phyloP scores from a whole-genome alignment of 2,329 filamentous ascomycete genomes.

The Claviceps pusilla region DNA sequence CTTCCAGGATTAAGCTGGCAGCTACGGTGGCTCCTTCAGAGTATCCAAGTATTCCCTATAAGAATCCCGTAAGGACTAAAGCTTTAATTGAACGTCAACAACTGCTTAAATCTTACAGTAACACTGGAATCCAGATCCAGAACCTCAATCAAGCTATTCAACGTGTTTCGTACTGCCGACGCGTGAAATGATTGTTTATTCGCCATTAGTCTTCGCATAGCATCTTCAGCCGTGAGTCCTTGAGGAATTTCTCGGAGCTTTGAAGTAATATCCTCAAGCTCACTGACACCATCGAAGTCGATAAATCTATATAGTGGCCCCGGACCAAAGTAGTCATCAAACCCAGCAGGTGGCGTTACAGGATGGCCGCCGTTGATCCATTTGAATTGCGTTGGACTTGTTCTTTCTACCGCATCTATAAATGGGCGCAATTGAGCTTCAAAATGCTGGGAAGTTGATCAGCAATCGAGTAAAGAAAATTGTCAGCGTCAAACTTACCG shows the following conservation, averaged over 20 bases:
- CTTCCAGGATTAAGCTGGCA: slow-evolving; percentile 32
- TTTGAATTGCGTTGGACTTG: background rate
- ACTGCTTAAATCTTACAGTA: background rate
- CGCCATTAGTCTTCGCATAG: background rate
- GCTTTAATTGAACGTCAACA: background rate
- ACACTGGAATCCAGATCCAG: slow-evolving; percentile 2
- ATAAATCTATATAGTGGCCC: slow-evolving; percentile 1
- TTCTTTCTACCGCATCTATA: background rate
- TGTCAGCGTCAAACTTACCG: background rate
- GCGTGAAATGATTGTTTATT: background rate
- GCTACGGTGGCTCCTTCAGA: slow-evolving; percentile 42
- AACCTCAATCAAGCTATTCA: background rate
- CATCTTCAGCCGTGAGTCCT: background rate
- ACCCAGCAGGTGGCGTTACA: background rate
- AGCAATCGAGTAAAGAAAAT: background rate
- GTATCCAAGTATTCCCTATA: slow-evolving; percentile 37
- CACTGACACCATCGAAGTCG: slow-evolving; percentile 1
- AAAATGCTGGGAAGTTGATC: background rate
- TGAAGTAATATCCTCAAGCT: background rate
- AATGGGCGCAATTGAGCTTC: slow-evolving; percentile 1
- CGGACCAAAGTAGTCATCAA: slow-evolving; percentile 2
- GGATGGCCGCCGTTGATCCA: slow-evolving; percentile 3
- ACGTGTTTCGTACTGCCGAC: background rate
- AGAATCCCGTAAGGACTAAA: background rate
- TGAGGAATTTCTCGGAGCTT: slow-evolving; percentile 1